Percentiles rank a stretch among this genome's conserved stretches.
These are phyloP conservation scores for Amaranthus palmeri DNA, from an alignment of 148 eudicot species.

Conservation along the genomic window DNA sequence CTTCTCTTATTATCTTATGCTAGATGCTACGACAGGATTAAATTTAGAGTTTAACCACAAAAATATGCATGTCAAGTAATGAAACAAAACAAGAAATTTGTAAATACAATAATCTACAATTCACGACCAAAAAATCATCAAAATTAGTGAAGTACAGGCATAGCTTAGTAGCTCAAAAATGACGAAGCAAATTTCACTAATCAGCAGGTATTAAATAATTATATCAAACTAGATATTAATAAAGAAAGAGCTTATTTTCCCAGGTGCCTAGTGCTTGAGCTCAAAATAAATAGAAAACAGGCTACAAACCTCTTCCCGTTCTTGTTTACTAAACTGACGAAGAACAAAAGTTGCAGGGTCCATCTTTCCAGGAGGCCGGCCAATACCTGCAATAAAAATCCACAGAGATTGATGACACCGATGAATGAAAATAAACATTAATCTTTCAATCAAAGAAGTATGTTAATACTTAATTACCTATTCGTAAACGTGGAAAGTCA, in stretches of 20 bases:
- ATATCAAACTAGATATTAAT: background rate
- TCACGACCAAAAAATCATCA: too few species aligned
- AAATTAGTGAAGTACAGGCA: too few species aligned
- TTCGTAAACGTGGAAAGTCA: conserved; percentile 87
- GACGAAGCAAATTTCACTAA: too few species aligned
- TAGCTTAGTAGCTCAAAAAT: too few species aligned
- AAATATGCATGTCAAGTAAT: too few species aligned
- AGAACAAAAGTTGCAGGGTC: conserved; percentile 69
- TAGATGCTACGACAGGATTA: too few species aligned
- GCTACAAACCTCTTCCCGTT: conserved; percentile 64
- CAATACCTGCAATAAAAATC: conserved; percentile 57
- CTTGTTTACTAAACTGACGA: conserved; percentile 66
- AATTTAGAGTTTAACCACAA: too few species aligned
- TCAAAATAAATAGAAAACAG: conserved; percentile 6
- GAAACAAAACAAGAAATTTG: too few species aligned
- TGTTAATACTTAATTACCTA: conserved; percentile 42
- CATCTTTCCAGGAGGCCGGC: conserved; percentile 98
- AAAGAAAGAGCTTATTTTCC: background rate
- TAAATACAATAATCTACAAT: too few species aligned
- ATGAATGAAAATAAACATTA: background rate
- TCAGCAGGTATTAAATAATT: background rate
- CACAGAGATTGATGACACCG: background rate
- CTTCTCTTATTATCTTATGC: too few species aligned
- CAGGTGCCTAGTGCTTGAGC: background rate
- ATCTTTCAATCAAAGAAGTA: background rate